A percentile compares a stretch with the other conserved stretches of the same genome.
These are phyloP conservation scores for Candida mesenterica DNA, from an alignment of 1,139 yeast genomes.

Conservation along the genomic window DNA sequence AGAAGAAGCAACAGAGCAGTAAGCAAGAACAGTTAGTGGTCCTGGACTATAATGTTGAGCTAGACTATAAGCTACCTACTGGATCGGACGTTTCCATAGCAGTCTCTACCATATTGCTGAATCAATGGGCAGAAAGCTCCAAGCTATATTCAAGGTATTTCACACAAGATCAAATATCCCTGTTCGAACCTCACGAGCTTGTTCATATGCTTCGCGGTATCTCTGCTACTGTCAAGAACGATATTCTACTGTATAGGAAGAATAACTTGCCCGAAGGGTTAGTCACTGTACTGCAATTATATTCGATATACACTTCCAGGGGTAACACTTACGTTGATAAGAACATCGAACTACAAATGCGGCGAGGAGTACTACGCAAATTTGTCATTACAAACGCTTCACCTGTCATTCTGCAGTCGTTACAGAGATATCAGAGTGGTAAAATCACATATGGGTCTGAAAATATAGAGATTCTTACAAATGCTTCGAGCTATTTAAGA, in stretches of 20 bases:
- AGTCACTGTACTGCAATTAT: slow-evolving; percentile 40
- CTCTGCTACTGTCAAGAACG: slow-evolving; percentile 36
- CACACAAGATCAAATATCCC: slow-evolving; percentile 11
- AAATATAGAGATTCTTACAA: slow-evolving; percentile 40
- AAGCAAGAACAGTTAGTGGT: slow-evolving; percentile 17
- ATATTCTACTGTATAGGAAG: slow-evolving; percentile 35
- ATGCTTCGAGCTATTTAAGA: slow-evolving; percentile 23
- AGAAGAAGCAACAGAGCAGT: background rate
- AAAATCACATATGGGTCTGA: slow-evolving; percentile 47
- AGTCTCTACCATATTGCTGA: slow-evolving; percentile 31
- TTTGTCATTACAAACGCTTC: slow-evolving; percentile 46
- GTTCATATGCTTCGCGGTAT: slow-evolving; percentile 37
- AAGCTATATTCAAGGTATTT: slow-evolving; percentile 24
- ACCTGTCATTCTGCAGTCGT: slow-evolving; percentile 43
- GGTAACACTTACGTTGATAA: slow-evolving; percentile 48
- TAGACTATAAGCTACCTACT: slow-evolving; percentile 38
- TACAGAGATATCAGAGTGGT: slow-evolving; percentile 31
- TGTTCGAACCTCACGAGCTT: slow-evolving; percentile 24
- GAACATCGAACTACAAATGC: slow-evolving; percentile 32
- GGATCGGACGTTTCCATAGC: slow-evolving; percentile 35
- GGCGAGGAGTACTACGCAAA: slow-evolving; percentile 35
- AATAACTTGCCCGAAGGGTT: slow-evolving; percentile 33
- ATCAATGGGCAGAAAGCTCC: slow-evolving; percentile 42
- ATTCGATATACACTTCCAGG: slow-evolving; percentile 37
- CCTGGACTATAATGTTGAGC: slow-evolving; percentile 36